Conservation (phyloP, 805 yeast species). For the Candida sonorensis region DNA sequence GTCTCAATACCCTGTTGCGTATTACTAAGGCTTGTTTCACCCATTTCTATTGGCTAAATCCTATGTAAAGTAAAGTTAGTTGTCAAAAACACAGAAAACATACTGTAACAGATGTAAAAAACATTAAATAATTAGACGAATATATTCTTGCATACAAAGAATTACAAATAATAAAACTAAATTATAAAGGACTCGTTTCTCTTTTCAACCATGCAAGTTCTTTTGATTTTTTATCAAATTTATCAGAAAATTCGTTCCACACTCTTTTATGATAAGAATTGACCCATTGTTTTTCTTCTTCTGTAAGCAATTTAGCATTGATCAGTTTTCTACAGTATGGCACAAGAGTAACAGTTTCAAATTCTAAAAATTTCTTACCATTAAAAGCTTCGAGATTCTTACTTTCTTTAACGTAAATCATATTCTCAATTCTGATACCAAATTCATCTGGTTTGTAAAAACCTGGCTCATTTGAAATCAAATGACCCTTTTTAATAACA, state of each 20-base stretch:
- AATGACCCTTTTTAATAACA: constrained; percentile 43
- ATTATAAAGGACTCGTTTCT: constrained; percentile 32
- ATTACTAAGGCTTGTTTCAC: no score
- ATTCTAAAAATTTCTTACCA: constrained; percentile 39
- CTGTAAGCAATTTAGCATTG: constrained; percentile 34
- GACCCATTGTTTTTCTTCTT: constrained; percentile 43
- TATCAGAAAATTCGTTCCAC: constrained; percentile 36
- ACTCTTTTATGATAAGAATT: constrained; percentile 41
- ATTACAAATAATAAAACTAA: no score
- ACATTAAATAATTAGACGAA: no score
- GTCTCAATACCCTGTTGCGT: no score
- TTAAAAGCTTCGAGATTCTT: constrained; percentile 27
- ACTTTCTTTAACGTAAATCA: constrained; percentile 39
- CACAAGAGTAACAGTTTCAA: constrained; percentile 51
- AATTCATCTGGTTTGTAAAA: constrained; percentile 52
- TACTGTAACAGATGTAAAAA: no score
- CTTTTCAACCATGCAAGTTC: constrained; percentile 44
- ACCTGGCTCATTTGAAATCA: constrained; percentile 58
- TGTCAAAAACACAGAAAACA: no score
- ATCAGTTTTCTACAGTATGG: constrained; percentile 52
- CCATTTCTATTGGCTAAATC: no score
- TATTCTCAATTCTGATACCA: constrained; percentile 50
- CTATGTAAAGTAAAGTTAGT: no score
- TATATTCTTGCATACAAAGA: no score
- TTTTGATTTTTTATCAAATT: constrained; percentile 30